Percentiles rank a stretch among this genome's conserved stretches.
phyloP scores from a whole-genome alignment of 345 rosid species.

The Excoecaria cochinchinensis region DNA sequence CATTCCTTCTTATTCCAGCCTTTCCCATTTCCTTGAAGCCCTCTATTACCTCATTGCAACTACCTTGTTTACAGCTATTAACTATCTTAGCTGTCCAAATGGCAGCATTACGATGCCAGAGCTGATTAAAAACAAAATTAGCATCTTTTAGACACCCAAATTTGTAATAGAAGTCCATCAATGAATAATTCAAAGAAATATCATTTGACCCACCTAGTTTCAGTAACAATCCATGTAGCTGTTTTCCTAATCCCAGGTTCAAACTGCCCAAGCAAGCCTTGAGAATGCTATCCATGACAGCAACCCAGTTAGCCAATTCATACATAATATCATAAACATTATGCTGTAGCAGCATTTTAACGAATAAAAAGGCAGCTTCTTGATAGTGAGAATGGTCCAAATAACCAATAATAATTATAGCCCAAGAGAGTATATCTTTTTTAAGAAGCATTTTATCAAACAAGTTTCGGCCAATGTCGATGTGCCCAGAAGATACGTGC shows the following conservation, averaged over 20 bases:
- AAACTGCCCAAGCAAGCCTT: conserved; percentile 47
- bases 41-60: conserved; percentile 37
- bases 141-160: conserved; percentile 44
- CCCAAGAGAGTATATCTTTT: too few relatives aligned
- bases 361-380: conserved; percentile 44
- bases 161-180: conserved; percentile 58
- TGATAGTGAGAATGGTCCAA: conserved; percentile 38
- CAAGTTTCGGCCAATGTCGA: too few relatives aligned
- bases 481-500: too few relatives aligned
- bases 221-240: conserved; percentile 60
- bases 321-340: neutral
- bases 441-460: too few relatives aligned
- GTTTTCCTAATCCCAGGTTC: conserved; percentile 58
- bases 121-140: conserved; percentile 38
- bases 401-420: conserved; percentile 47
- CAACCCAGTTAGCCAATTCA: conserved; percentile 43
- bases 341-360: conserved; percentile 30
- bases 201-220: conserved; percentile 45
- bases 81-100: conserved; percentile 59
- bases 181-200: conserved; percentile 34
- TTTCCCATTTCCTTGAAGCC: conserved; percentile 54
- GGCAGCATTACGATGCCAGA: conserved; percentile 26
- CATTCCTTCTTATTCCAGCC: conserved; percentile 39
- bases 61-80: conserved; percentile 49
- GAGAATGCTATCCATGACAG: conserved; percentile 35